phyloP scores from a whole-genome alignment of 345 rosid species.

The Hibiscus syriacus region DNA sequence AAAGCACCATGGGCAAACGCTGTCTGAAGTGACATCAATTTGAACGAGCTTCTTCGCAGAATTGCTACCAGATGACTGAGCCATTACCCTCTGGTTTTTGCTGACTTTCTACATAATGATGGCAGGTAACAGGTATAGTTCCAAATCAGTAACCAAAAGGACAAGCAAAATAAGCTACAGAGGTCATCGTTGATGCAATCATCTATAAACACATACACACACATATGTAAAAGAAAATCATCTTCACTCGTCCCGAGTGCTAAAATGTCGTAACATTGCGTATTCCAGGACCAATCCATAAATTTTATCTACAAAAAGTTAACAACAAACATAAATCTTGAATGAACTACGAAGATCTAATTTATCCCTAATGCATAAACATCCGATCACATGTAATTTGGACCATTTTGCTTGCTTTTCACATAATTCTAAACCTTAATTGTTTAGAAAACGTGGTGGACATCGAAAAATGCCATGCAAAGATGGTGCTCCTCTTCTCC shows the following conservation, averaged over 20 bases:
- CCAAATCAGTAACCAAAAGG: background rate
- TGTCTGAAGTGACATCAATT: conserved; percentile 73
- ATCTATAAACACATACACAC: background rate
- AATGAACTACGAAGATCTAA: background rate
- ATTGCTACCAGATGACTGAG: conserved; percentile 33
- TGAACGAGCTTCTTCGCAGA: conserved; percentile 45
- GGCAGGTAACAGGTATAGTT: background rate
- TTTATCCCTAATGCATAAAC: background rate
- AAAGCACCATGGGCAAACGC: conserved; percentile 86
- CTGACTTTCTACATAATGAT: conserved; percentile 16
- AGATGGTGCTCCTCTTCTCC: background rate
- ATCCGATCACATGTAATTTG: background rate
- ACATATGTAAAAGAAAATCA: background rate
- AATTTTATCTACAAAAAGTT: background rate
- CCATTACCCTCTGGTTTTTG: conserved; percentile 36
- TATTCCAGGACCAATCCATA: background rate
- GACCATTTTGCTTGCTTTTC: background rate
- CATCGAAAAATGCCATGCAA: background rate
- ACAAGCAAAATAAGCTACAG: background rate
- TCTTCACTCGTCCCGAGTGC: background rate
- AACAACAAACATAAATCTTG: background rate
- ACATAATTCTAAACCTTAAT: background rate
- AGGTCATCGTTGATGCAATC: background rate
- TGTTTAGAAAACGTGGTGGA: background rate
- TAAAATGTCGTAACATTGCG: background rate